Evolutionary conservation across 805 yeast genomes (phyloP).

Genomic region (Yarrowia osloensis): DNA sequence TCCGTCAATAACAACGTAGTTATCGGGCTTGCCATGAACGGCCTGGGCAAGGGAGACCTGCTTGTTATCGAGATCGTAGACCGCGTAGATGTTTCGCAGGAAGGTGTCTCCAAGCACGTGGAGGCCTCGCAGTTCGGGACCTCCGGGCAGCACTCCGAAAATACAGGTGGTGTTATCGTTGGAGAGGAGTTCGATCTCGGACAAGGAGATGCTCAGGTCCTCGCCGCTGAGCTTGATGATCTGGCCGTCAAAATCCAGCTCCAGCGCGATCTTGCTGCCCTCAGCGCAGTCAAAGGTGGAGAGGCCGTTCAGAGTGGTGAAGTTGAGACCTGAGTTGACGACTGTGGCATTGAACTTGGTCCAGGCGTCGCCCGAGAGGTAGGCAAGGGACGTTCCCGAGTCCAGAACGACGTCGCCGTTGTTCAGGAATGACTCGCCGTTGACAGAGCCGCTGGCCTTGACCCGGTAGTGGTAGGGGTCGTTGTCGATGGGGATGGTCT

Average conservation of each 20-base stretch:
- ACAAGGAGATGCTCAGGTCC: background rate
- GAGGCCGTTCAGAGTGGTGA: background rate
- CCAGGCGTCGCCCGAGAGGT: background rate
- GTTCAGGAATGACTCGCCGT: background rate
- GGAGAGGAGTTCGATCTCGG: no score
- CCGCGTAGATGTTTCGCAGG: background rate
- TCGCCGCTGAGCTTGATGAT: background rate
- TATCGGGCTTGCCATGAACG: conserved; percentile 15
- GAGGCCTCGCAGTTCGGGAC: conserved; percentile 5
- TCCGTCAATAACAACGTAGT: no score
- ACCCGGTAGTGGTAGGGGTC: conserved; percentile 30
- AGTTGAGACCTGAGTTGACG: conserved; percentile 42
- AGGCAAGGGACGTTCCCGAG: background rate
- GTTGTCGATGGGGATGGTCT: conserved; percentile 35
- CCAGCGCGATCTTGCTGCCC: background rate
- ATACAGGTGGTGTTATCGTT: background rate
- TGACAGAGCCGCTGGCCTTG: background rate
- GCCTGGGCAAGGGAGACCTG: conserved; percentile 35
- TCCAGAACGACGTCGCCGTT: background rate
- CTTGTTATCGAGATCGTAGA: background rate
- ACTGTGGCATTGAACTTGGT: background rate
- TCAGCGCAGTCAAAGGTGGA: conserved; percentile 38
- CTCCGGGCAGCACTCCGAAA: background rate
- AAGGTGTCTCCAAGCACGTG: background rate
- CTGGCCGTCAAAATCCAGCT: conserved; percentile 54